Conservation (phyloP, 169 alveolate genomes). For the Eimeria maxima region DNA sequence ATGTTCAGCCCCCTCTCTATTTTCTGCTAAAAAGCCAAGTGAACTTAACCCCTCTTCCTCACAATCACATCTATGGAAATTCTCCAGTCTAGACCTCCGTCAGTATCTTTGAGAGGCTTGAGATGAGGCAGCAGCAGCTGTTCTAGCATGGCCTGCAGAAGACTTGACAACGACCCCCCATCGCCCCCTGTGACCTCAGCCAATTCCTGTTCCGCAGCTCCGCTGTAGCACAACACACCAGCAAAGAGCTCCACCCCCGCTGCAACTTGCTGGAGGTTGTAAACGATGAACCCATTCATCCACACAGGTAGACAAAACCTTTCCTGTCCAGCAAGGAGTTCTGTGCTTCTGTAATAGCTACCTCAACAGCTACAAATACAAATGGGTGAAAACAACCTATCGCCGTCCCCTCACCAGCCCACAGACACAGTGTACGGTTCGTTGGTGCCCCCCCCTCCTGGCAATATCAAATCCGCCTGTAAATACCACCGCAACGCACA, state of each 20-base stretch:
- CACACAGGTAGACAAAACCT: too few relatives aligned
- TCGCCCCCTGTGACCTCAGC: conserved; percentile 57
- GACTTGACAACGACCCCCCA: conserved; percentile 18
- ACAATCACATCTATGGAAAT: conserved; percentile 45
- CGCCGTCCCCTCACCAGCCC: conserved; percentile 43
- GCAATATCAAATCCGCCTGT: conserved; percentile 46
- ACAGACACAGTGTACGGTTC: conserved; percentile 49
- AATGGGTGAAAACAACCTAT: neutral
- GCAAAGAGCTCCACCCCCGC: neutral
- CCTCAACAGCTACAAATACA: neutral
- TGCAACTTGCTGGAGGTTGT: neutral
- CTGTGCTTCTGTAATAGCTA: too few relatives aligned
- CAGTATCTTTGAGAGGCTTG: neutral
- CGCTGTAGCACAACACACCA: conserved; percentile 18
- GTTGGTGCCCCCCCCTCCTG: conserved; percentile 32
- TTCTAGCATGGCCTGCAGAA: conserved; percentile 52
- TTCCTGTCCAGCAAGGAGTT: too few relatives aligned
- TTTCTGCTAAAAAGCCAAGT: too few relatives aligned
- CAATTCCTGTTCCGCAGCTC: conserved; percentile 48
- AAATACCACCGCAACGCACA: neutral
- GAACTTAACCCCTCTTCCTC: neutral
- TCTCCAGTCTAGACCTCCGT: conserved; percentile 12
- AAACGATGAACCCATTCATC: too few relatives aligned
- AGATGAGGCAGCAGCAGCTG: conserved; percentile 65
- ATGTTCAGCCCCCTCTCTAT: neutral